Percentiles rank a stretch among this genome's conserved stretches.
phyloP scores from a whole-genome alignment of 495 filamentous ascomycete species.

The Neurospora discreta region DNA sequence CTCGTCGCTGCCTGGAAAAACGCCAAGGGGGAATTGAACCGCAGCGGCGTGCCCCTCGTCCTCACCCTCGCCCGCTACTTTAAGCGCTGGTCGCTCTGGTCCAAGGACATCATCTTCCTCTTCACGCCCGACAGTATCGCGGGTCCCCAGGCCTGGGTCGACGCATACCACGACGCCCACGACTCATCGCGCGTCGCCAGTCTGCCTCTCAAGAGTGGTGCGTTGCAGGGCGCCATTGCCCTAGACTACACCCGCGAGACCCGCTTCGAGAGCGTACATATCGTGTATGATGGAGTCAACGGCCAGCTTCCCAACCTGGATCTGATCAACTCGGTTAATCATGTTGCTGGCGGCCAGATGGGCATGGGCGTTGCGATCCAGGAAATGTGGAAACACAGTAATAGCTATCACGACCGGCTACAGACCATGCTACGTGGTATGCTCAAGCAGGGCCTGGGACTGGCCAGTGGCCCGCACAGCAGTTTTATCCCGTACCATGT shows the following conservation, averaged over 20 bases:
- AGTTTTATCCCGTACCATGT: slow-evolving; percentile 97
- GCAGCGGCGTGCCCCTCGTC: slow-evolving; percentile 74
- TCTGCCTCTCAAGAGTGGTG: slow-evolving; percentile 84
- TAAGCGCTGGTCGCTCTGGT: slow-evolving; percentile 96
- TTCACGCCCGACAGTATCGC: slow-evolving; percentile 79
- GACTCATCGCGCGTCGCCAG: slow-evolving; percentile 51
- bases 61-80: slow-evolving; percentile 88
- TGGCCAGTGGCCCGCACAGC: slow-evolving; percentile 85
- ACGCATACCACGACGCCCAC: slow-evolving; percentile 91
- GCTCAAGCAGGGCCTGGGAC: slow-evolving; percentile 80
- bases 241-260: slow-evolving; percentile 84
- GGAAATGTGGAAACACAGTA: slow-evolving; percentile 73
- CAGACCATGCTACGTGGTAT: slow-evolving; percentile 88
- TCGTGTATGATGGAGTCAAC: slow-evolving; percentile 93
- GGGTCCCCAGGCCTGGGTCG: slow-evolving; percentile 93
- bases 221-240: slow-evolving; percentile 83
- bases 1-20: slow-evolving; percentile 84
- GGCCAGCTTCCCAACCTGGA: slow-evolving; percentile 93
- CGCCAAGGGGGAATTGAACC: slow-evolving; percentile 65
- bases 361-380: slow-evolving; percentile 73
- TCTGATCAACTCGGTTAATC: slow-evolving; percentile 85
- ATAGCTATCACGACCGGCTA: slow-evolving; percentile 72
- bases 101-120: slow-evolving; percentile 93
- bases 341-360: slow-evolving; percentile 85
- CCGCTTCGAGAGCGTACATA: slow-evolving; percentile 74